phyloP scores from a whole-genome alignment of 345 rosid genomes.

The Linum trigynum region DNA sequence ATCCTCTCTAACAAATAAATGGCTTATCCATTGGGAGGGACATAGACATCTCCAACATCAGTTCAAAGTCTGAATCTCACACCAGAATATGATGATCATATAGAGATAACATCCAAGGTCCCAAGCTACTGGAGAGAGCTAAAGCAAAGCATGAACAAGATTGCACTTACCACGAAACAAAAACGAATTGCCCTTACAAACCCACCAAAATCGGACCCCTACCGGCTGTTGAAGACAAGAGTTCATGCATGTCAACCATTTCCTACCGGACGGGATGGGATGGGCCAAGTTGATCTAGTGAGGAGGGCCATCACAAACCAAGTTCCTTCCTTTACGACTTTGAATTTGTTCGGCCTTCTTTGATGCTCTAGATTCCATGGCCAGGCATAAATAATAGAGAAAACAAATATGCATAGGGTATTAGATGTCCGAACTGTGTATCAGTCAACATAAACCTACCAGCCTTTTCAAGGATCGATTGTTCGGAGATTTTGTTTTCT shows the following conservation, averaged over 20 bases:
- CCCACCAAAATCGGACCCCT: not conserved
- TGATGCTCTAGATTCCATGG: conserved; percentile 15
- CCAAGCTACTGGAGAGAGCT: too few relatives aligned
- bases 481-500: conserved; percentile 20
- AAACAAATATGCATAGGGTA: not conserved
- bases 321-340: conserved; percentile 12
- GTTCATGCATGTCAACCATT: not conserved
- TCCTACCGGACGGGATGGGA: not conserved
- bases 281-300: not conserved
- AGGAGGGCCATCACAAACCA: not conserved
- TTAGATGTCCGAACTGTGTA: not conserved
- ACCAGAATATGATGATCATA: too few relatives aligned
- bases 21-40: too few relatives aligned
- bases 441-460: conserved; percentile 13
- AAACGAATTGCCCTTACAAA: not conserved
- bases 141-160: too few relatives aligned
- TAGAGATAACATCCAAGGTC: too few relatives aligned
- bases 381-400: not conserved
- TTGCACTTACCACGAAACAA: not conserved
- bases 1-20: too few relatives aligned
- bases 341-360: conserved; percentile 17
- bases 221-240: not conserved
- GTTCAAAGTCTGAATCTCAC: too few relatives aligned
- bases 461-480: conserved; percentile 25
- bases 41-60: too few relatives aligned